Evolutionary conservation across 78 protist species (phyloP), one percentile per base, ranked within the genome.

Genomic region (Capsaspora owczarzaki): DNA sequence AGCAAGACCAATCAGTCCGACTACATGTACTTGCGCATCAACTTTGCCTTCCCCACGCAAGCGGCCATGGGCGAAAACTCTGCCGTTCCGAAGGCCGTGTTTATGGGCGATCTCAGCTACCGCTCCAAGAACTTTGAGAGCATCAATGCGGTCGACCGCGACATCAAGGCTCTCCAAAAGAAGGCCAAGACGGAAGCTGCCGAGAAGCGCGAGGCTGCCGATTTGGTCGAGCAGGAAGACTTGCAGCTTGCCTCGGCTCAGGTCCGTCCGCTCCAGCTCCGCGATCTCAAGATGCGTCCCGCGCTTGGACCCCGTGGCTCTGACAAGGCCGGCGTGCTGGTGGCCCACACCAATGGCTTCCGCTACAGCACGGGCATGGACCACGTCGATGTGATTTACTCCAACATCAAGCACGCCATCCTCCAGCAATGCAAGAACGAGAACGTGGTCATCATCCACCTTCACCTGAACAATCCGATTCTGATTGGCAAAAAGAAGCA

Each of bases 401-500:
- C 49, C 46, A 96, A 96, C 78, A 87, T 96, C 72, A 74, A 80
- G 49, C 93, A 93, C 78, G 93, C 97, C 43, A 84, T 96, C 70
- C 95, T 93, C 82, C 97, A 95, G 82, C 95, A 91, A 20, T 95
- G 96, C 19, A 84, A 90, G 49, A 49, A 81, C 74, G 96, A 95
- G 8, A 68, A 89, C 38, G 66, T 91, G 44, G 94, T 86, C 2
- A 56, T 96, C 47, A 35, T 96, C 27, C 97, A 95, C 85, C 90
- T 96, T 79, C 98, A 96, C 83, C 85, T 96, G 37, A 42, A 88
- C 47, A 72, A 88, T 61, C 90, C 89, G 1, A 81, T 96, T 72
- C 92, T 96, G 93, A 78, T 96, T 43, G 95, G 93, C 63, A 93
- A 91, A 85, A 96, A 95, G 90, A 91, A 89, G 82, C 46, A 85